Conservation (phyloP, 768 basidiomycete species). For the Russula brevipes region DNA sequence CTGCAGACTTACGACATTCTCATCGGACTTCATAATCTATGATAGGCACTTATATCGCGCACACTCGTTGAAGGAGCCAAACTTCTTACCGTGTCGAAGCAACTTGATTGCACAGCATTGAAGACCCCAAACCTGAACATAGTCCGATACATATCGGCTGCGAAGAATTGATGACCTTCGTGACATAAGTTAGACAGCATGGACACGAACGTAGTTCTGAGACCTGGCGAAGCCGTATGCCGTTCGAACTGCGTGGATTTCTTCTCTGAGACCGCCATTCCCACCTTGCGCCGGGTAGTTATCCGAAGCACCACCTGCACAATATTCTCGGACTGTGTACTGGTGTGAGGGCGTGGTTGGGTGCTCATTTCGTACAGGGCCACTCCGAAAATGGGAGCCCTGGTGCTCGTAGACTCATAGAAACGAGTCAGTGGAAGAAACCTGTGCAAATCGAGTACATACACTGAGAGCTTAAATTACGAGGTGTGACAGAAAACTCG, state of each 20-base stretch:
- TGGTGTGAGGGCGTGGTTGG: neutral
- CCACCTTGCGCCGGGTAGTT: neutral
- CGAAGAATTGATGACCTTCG: neutral
- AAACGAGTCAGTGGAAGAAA: neutral
- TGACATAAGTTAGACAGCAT: neutral
- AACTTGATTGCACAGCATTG: constrained; percentile 85
- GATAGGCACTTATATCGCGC: neutral
- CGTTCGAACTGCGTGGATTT: constrained; percentile 31
- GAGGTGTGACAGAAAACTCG: neutral
- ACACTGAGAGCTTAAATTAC: neutral
- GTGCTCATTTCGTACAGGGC: neutral
- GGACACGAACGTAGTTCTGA: constrained; percentile 60
- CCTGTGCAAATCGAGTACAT: neutral
- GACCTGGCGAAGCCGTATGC: constrained; percentile 58
- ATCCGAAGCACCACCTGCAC: neutral
- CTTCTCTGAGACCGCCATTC: neutral
- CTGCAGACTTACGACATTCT: constrained; percentile 54
- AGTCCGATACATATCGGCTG: constrained; percentile 75
- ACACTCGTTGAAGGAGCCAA: neutral
- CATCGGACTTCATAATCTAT: constrained; percentile 53
- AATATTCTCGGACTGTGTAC: neutral
- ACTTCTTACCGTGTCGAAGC: constrained; percentile 63
- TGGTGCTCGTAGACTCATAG: neutral
- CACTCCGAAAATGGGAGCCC: neutral
- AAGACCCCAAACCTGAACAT: constrained; percentile 88